Base-by-base conservation (phyloP, 2,329 filamentous ascomycete genomes). In the Ophiostoma triangulosporum region DNA sequence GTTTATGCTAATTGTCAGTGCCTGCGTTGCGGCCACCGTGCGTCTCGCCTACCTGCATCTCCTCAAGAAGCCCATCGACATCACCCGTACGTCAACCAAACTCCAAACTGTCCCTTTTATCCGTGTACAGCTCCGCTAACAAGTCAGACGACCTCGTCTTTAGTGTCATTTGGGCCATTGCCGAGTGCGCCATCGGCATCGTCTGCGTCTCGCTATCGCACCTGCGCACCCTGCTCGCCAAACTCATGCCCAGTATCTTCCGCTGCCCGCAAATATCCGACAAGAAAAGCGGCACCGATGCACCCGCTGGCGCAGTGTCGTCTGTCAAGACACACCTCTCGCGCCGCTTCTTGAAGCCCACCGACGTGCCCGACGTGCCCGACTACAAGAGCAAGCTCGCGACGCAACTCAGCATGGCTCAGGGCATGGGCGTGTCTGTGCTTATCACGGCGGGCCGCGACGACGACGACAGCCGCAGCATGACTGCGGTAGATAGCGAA, bases 131-230 rank as follows among this genome's bases (percentile, higher is more conserved):
- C 4, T 11, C 17, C n/a, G 20, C 29, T 32, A 26, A 46, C 31
- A 22, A 2, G 7, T 32, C 15, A 66, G 65, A 63, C 53, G 60
- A 61, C 52, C 59, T 66, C 29, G 61, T 62, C 17, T 56, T 57
- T 0, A 62, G 62, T 46, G 57, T 65, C 45, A 59, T 65, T 54
- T 66, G 64, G 63, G 63, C 64, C 6, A 58, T 65, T 29, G 60
- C 64, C 29, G 65, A 67, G 54, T 62, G 62, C 49, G 62, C 61
- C 27, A 57, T 66, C 12, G 64, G 62, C 48, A 67, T 67, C 54
- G 59, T 65, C 31, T 66, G 64, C 56, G 64, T 64, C 9, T 67
- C 64, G 6, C 56, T 66, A n/a, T 65, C 65, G 3, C 61, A 62
- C 8, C 59, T 67, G 31, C 56, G 63, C n/a, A 46, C 56, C 6